Evolutionary conservation across 345 rosid species (phyloP).

Genomic region (Fremontodendron californicum): DNA sequence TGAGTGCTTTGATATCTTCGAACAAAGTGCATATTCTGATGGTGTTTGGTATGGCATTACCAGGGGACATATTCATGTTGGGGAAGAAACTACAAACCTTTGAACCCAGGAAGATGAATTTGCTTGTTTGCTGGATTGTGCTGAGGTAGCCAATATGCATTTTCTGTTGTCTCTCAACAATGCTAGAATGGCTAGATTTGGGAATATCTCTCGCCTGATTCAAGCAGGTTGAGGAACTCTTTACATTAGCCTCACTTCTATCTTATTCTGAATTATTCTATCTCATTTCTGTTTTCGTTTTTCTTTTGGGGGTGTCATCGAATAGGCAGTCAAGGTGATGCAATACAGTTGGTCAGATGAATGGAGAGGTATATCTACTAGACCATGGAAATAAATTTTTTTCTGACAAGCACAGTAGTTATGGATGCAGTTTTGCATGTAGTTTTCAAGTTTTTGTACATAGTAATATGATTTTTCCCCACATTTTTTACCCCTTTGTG

Average conservation of each 20-base stretch:
- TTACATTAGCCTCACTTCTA: constrained; percentile 12
- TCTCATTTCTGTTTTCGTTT: constrained; percentile 2
- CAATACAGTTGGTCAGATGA: neutral
- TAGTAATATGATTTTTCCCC: neutral
- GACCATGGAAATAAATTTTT: neutral
- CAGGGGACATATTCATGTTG: constrained; percentile 70
- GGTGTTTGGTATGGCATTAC: neutral
- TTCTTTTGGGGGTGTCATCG: constrained; percentile 7
- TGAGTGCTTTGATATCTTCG: neutral
- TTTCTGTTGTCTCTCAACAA: neutral
- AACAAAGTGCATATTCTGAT: constrained; percentile 9
- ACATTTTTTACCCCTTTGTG: neutral
- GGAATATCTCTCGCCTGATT: constrained; percentile 14
- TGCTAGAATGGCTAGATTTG: neutral
- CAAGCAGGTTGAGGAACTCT: constrained; percentile 15
- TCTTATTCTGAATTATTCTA: neutral
- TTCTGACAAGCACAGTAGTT: constrained; percentile 6
- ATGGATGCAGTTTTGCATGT: constrained; percentile 1
- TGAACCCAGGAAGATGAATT: constrained; percentile 37
- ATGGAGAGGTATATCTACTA: neutral
- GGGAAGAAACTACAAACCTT: constrained; percentile 55
- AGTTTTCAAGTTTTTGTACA: constrained; percentile 17
- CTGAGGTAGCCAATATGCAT: neutral
- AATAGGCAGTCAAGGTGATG: neutral
- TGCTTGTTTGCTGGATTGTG: neutral